phyloP scores from a whole-genome alignment of 805 yeast species.

The Saccharomycopsis fermentans region DNA sequence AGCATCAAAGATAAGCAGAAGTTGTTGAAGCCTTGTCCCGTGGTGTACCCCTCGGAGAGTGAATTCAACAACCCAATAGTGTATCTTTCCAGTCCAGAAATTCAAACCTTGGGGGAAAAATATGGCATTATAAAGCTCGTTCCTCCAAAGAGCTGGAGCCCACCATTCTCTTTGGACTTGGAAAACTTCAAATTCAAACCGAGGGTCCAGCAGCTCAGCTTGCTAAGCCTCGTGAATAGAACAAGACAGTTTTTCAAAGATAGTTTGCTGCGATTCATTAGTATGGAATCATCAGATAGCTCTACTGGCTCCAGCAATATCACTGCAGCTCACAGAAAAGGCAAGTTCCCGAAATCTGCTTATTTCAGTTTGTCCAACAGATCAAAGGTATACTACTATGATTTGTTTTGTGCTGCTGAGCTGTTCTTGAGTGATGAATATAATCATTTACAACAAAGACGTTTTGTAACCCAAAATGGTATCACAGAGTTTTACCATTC shows the following conservation, averaged over 20 bases:
- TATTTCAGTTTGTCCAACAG: slow-evolving; percentile 10
- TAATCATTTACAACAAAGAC: neutral
- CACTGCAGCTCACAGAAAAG: slow-evolving; percentile 2
- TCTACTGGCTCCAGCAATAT: neutral
- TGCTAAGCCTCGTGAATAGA: slow-evolving; percentile 52
- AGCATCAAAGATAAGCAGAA: neutral
- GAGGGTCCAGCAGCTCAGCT: slow-evolving; percentile 56
- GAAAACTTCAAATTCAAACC: slow-evolving; percentile 53
- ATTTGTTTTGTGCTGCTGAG: slow-evolving; percentile 29
- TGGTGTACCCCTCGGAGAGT: slow-evolving; percentile 40
- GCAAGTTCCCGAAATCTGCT: slow-evolving; percentile 15
- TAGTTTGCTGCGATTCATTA: slow-evolving; percentile 48
- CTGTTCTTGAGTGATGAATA: slow-evolving; percentile 7
- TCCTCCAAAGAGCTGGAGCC: slow-evolving; percentile 46
- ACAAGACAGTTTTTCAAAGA: slow-evolving; percentile 51
- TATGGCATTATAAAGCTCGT: slow-evolving; percentile 71
- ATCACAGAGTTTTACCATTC: slow-evolving; percentile 5
- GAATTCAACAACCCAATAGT: slow-evolving; percentile 56
- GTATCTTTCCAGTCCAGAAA: slow-evolving; percentile 46
- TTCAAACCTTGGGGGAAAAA: slow-evolving; percentile 35
- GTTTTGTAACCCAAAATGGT: slow-evolving; percentile 15
- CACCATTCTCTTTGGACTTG: slow-evolving; percentile 44
- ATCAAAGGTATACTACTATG: slow-evolving; percentile 27
- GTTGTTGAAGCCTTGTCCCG: slow-evolving; percentile 34
- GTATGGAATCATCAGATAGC: slow-evolving; percentile 28